A percentile compares a stretch with the other conserved stretches of the same genome.
These are phyloP conservation scores for Chenopodium album DNA, from an alignment of 148 eudicot species.

Conservation along the genomic window DNA sequence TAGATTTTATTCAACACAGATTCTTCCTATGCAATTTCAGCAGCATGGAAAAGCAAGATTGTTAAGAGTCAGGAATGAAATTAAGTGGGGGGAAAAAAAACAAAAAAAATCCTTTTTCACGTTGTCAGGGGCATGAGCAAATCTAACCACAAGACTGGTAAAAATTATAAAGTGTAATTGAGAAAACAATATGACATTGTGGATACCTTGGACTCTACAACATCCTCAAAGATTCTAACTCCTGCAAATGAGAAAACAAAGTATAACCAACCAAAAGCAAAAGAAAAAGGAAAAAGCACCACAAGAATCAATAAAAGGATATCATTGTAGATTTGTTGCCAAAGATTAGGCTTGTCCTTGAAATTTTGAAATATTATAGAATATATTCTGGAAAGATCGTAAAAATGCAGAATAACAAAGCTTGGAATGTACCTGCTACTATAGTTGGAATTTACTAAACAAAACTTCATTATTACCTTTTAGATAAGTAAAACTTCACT, in stretches of 20 bases:
- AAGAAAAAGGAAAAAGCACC: neutral
- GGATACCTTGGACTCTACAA: slow-evolving; percentile 60
- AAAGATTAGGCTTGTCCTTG: neutral
- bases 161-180: neutral
- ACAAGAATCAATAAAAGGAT: neutral
- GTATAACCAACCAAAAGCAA: slow-evolving; percentile 16
- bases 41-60: neutral
- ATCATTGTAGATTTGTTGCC: neutral
- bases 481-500: neutral
- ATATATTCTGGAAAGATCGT: neutral
- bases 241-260: slow-evolving; percentile 49
- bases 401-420: neutral
- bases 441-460: neutral
- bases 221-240: slow-evolving; percentile 89
- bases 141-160: neutral
- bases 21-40: neutral
- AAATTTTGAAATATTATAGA: neutral
- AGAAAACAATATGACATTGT: slow-evolving; percentile 7
- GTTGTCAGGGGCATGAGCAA: neutral
- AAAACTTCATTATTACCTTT: neutral
- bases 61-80: neutral
- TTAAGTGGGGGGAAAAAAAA: no score
- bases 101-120: neutral
- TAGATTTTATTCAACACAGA: no score
- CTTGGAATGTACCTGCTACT: neutral